Conservation (phyloP, 768 basidiomycete genomes). For the Serendipita sp. region DNA sequence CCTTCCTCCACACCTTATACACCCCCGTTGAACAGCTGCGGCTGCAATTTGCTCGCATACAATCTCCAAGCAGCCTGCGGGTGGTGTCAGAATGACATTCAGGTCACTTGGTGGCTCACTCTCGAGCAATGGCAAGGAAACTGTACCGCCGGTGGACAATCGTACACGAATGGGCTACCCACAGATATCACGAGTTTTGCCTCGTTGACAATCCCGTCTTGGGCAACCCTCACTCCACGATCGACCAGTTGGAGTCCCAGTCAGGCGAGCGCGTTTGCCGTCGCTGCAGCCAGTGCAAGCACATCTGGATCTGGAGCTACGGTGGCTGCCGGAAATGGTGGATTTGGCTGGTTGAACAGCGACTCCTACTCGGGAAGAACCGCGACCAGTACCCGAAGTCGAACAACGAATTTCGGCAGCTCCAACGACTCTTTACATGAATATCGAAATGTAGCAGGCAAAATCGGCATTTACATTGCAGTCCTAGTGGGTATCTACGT, state of each 20-base stretch:
- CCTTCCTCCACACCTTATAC: not conserved
- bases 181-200: not conserved
- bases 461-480: not conserved
- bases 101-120: not conserved
- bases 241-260: not conserved
- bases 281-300: not conserved
- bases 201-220: not conserved
- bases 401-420: not conserved
- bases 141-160: not conserved
- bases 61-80: not conserved
- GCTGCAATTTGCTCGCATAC: conserved; percentile 3
- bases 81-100: not conserved
- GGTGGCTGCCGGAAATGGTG: no score
- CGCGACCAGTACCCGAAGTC: not conserved
- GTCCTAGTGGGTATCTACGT: not conserved
- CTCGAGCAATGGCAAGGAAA: not conserved
- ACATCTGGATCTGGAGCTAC: not conserved
- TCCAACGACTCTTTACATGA: not conserved
- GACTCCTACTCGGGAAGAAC: not conserved
- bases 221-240: not conserved
- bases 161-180: no score
- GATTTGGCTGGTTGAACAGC: not conserved
- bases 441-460: not conserved
- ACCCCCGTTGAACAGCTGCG: not conserved
- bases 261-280: not conserved